Base-by-base conservation (phyloP, 2,329 filamentous ascomycete species). In the Harringtonia aguacate region DNA sequence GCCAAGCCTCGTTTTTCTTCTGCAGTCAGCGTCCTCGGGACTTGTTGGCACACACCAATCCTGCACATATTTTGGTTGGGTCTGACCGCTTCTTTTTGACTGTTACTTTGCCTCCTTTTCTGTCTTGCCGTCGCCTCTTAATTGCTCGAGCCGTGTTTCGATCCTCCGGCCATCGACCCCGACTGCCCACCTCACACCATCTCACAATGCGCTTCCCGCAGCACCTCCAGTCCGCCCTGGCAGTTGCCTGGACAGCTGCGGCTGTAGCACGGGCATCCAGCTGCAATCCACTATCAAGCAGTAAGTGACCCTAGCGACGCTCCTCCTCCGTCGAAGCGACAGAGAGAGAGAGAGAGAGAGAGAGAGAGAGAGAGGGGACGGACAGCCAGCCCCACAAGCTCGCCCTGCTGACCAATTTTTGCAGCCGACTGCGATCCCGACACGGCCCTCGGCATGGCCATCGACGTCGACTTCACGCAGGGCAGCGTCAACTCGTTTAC, bases 401-500 rank as follows among this genome's bases (percentile, higher is more conserved):
- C 34, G 21, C 18, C 8, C 17, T 28, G 34, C 28, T 45, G 50
- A 52, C 47, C n/a, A n/a, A n/a, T 52, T 10, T 22, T 7, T 24
- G 8, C 53, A 69, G 64, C 67, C 67, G 72, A 66, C 47, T 97
- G 90, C 56, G 76, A 84, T 7, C 61, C 85, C 42, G 70, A 95
- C 59, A 78, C 85, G 8, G 90, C 88, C 1, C 75, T 97, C 4
- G 88, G 86, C 46, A 85, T 79, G 68, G 75, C 84, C n/a, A 81
- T 89, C 55, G 73, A 77, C 49, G 81, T 92, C 63, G 86, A 95
- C 66, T 94, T 97, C 64, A 82, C 77, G 29, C 68, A 83, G 51
- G 86, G 86, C 49, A 63, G 70, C 27, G 89, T 92, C 39, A 79
- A 85, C 62, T 84, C 85, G 37, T 97, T 95, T 63, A 79, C 75